Base-by-base conservation (phyloP, 306 rosid species). In the Lablab purpureus region DNA sequence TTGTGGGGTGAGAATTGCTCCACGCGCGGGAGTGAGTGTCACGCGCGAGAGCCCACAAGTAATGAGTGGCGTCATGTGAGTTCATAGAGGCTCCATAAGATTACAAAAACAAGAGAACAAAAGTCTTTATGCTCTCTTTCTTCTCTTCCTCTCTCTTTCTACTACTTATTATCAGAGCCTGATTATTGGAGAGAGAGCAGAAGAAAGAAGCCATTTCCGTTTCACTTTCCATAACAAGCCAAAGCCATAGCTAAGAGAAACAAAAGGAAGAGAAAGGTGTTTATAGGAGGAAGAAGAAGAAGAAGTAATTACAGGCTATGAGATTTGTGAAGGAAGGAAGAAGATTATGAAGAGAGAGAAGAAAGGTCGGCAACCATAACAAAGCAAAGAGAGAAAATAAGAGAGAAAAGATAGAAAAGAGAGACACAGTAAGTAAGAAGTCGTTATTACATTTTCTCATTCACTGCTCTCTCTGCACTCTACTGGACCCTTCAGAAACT, bases 151-250 rank as follows among this genome's bases (percentile, higher is more conserved):
- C 43, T 74, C 34, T 45, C 52, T 34, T 12, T 25, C 40, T n/a
- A 21, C 73, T 67, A 62, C 50, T 83, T 79, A 67, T 67, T 80
- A 74, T 71, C 52, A 75, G 58, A 37, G 6, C 0, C 83, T 80
- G 87, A 87, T 93, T 77, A 91, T 93, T 91, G 89, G 93, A 81
- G 98, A 87, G 93, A 91, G 91, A 85, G 14, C 56, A 87, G 21
- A 15, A 84, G 27, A 59, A 55, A 46, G 22, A 70, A 58, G 84
- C 37, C 21, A 59, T 59, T 28, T 59, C 21, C 6, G 19, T 18
- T 64, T 62, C 69, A 28, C 25, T 63, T 63, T 64, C 27, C 70
- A 34, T 34, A 64, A 8, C 2, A 65, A 10, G 69, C 15, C 7
- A 30, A 34, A 63, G 68, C 7, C 23, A 66, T 10, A 32, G 14